These are phyloP conservation scores for Rhodotorula sphaerocarpa DNA, from an alignment of 768 basidiomycete species.

Conservation along the genomic window DNA sequence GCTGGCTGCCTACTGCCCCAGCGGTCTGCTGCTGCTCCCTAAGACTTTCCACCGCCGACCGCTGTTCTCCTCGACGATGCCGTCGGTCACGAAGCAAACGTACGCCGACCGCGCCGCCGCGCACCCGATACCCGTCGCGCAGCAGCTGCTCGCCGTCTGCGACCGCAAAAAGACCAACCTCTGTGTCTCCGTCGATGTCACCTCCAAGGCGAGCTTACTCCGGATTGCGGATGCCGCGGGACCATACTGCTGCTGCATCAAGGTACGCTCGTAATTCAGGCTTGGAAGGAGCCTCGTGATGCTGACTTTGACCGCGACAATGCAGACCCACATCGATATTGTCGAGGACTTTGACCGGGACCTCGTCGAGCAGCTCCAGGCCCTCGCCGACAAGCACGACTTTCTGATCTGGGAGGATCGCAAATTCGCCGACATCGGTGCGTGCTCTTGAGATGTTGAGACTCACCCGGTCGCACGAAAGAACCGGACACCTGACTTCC, in stretches of 20 bases:
- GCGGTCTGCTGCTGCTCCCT: no score
- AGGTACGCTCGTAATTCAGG: constrained; percentile 49
- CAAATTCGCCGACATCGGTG: constrained; percentile 98
- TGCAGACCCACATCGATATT: constrained; percentile 90
- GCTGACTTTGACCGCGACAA: no score
- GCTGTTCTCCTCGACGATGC: constrained; percentile 5
- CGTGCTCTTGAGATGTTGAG: constrained; percentile 32
- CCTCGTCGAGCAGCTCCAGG: constrained; percentile 60
- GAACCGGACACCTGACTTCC: not conserved
- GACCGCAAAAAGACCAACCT: constrained; percentile 83
- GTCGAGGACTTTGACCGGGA: constrained; percentile 77
- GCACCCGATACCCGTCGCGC: constrained; percentile 40
- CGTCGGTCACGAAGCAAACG: constrained; percentile 25
- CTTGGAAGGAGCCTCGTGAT: no score
- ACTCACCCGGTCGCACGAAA: not conserved
- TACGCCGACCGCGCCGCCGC: constrained; percentile 21
- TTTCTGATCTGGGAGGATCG: constrained; percentile 97
- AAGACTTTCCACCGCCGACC: no score
- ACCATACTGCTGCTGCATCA: constrained; percentile 83
- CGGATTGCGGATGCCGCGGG: constrained; percentile 81
- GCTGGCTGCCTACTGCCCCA: no score
- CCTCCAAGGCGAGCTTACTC: constrained; percentile 65
- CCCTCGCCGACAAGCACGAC: constrained; percentile 69
- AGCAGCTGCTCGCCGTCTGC: constrained; percentile 67
- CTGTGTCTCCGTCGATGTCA: constrained; percentile 92